Base-by-base conservation (phyloP, 345 rosid species). In the Lepidium africanum region DNA sequence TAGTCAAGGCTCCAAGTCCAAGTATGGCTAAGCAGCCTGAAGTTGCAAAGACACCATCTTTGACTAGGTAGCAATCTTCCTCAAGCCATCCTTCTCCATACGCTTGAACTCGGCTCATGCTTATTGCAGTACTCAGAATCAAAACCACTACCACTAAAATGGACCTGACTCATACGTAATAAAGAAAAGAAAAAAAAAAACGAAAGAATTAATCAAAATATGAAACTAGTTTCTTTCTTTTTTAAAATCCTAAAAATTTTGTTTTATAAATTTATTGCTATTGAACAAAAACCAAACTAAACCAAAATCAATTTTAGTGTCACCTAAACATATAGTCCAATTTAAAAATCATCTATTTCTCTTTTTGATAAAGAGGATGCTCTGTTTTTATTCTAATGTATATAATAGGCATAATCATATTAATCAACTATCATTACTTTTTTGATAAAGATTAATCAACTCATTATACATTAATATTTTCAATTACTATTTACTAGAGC, bases 21-120 rank as follows among this genome's bases (percentile, higher is more conserved):
- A 80, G 42, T 47, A 82, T 45, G 57, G 72, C 80, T 23, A 86
- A 63, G 5, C 72, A 51, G 1, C 87, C 90, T 0, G 96, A 84
- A 14, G 79, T 81, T 36, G 78, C 27, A 47, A 64, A 92, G 39
- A 89, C 78, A 3, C 95, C 92, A 14, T 77, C 79, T 55, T 71
- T 89, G 43, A 87, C 93, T 2, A 81, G 32, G 65, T 87, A 92
- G 75, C 98, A 92, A 16, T 87, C 84, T 12, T 77, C 78, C 7
- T 86, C 81, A 9, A 89, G 48, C 98, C 98, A 89, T 17, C 95
- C 98, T 62, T 71, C 67, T 6, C 95, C 87, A 38, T 85, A 92
- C 1, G 55, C 21, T 57, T 92, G 98, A 53, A n/a, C 57, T 58
- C 73, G 74, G 85, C 85, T 87, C 91, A 92, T 89, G 59, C 88